Evolutionary conservation across 257 asterid genomes (phyloP), one percentile per base, ranked within the genome.

Genomic region (Linaria vulgaris): DNA sequence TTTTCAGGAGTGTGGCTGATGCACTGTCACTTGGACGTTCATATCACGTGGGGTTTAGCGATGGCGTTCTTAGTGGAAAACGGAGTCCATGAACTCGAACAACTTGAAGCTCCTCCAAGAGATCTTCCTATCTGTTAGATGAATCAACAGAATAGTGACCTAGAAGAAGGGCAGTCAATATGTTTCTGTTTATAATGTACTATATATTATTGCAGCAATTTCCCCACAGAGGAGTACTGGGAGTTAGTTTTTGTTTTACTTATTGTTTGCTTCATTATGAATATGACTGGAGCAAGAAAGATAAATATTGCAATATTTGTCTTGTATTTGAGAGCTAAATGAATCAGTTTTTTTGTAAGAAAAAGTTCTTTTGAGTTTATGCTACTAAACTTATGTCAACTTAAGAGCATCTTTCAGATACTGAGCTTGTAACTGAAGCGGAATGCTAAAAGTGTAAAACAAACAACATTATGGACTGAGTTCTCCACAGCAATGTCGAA

Each of bases 1-100:
- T 63, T 55, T 1, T 50, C 12, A 90, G 96, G 97, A 41, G 83
- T 82, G 3, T 91, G 97, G 97, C 12, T 91, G 54, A 39, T 91
- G 88, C 97, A 91, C 55, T 91, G 96, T 72, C 97, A 91, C 78
- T 78, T 91, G 90, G 97, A 88, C 71, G 95, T 82, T 46, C 97
- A 91, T 61, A 79, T 86, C 27, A 66, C 64, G 0, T 91, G 96
- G 97, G 97, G 97, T 52, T 62, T 88, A 75, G 96, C 96, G 2
- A 91, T 74, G 86, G 83, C 84, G 15, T 85, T 91, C 83, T 9
- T 91, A 0, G 97, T 91, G 24, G 94, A 82, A 48, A 79, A 91
- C 50, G 97, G 97, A 44, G 80, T 76, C 34, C 86, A 87, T 0
- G 69, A 76, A 52, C 56, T 79, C 78, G 80, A 88, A 66, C 64